Evolutionary conservation across 768 basidiomycete species (phyloP).

Genomic region (Termitomyces sp.): DNA sequence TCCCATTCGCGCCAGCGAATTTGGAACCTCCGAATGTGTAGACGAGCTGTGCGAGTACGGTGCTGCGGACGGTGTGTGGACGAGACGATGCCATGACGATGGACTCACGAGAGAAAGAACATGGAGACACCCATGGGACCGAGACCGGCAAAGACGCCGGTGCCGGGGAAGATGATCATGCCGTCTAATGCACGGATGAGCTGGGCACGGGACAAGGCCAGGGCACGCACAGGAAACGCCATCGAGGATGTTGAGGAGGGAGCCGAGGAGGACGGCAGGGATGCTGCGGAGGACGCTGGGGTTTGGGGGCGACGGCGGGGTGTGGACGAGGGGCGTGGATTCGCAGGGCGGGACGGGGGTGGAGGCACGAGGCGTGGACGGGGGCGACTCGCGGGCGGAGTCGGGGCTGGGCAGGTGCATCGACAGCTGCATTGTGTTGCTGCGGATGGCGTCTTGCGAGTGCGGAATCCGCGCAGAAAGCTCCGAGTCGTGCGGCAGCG

Average conservation of each 20-base stretch:
- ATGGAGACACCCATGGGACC: slow-evolving; percentile 91
- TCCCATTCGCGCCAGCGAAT: slow-evolving; percentile 87
- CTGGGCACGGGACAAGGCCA: background rate
- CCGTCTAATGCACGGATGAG: slow-evolving; percentile 51
- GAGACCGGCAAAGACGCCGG: slow-evolving; percentile 71
- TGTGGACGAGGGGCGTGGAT: slow-evolving; percentile 13
- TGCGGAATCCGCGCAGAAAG: background rate
- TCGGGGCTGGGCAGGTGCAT: slow-evolving; percentile 13
- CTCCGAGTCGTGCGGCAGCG: background rate
- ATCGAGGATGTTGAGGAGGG: slow-evolving; percentile 85
- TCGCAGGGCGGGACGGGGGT: slow-evolving; percentile 2
- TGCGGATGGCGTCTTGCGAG: background rate
- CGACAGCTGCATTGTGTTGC: background rate
- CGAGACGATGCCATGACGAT: too few species aligned
- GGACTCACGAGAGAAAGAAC: slow-evolving; percentile 78
- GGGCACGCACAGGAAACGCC: slow-evolving; percentile 77
- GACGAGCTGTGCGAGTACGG: slow-evolving; percentile 75
- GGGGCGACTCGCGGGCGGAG: too few species aligned
- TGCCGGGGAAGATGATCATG: slow-evolving; percentile 92
- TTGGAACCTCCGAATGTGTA: slow-evolving; percentile 85
- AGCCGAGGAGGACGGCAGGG: slow-evolving; percentile 84
- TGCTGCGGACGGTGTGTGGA: slow-evolving; percentile 26
- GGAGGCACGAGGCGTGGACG: background rate
- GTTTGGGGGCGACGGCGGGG: background rate
- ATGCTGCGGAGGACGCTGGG: slow-evolving; percentile 38